Conservation (phyloP, 225 moss, liverwort and hornwort species). For the Lunularia cruciata region DNA sequence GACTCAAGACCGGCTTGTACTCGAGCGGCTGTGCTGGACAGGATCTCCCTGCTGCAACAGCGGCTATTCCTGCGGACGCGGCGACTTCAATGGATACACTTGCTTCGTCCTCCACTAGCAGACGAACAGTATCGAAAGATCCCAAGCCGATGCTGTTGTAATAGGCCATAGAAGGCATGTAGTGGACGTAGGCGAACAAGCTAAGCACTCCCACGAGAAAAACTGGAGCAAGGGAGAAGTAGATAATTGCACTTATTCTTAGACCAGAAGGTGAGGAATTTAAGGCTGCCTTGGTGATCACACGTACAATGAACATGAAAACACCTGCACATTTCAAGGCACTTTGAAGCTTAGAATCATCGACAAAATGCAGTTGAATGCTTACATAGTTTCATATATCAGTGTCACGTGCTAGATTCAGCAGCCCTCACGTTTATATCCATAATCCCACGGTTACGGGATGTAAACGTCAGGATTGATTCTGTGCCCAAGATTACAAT, state of each 20-base stretch:
- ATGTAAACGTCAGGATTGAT: no score
- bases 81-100: slow-evolving; percentile 36
- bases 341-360: no score
- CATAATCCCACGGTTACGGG: no score
- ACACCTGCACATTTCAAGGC: slow-evolving; percentile 37
- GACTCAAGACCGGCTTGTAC: neutral
- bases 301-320: slow-evolving; percentile 29
- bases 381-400: no score
- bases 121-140: slow-evolving; percentile 32
- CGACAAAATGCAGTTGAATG: no score
- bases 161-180: slow-evolving; percentile 36
- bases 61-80: slow-evolving; percentile 42
- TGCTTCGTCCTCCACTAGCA: slow-evolving; percentile 36
- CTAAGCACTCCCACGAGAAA: slow-evolving; percentile 23
- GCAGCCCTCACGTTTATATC: no score
- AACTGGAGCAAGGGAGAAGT: slow-evolving; percentile 26
- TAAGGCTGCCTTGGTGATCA: slow-evolving; percentile 34
- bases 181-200: slow-evolving; percentile 42
- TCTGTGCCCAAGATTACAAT: no score
- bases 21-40: slow-evolving; percentile 14
- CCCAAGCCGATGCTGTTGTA: slow-evolving; percentile 42
- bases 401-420: no score
- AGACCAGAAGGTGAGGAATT: slow-evolving; percentile 17
- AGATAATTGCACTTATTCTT: slow-evolving; percentile 30
- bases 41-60: slow-evolving; percentile 39